These are phyloP conservation scores for Fusarium keratoplasticum DNA, from an alignment of 2,329 filamentous ascomycete species.

Conservation along the genomic window DNA sequence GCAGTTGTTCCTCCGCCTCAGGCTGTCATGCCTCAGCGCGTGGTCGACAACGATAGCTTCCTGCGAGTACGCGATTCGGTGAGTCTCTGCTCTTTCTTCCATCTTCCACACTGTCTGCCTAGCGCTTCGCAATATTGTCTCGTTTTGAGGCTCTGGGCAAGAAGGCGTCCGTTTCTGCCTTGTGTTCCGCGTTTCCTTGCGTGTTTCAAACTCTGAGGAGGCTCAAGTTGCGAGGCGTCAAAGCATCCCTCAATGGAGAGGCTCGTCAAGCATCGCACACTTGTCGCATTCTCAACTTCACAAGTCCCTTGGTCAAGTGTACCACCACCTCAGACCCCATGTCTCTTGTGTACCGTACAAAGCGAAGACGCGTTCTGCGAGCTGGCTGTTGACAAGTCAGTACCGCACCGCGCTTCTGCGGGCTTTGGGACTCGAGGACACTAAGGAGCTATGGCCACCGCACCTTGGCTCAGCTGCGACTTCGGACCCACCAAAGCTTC, in stretches of 20 bases:
- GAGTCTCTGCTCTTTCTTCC: slow-evolving; percentile 56
- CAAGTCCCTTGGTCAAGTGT: not conserved
- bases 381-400: slow-evolving; percentile 28
- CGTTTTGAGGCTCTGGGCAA: not conserved
- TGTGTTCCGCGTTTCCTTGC: not conserved
- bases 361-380: not conserved
- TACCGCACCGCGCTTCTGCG: slow-evolving; percentile 17
- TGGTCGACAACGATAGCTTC: slow-evolving; percentile 80
- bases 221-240: not conserved
- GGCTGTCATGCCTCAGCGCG: slow-evolving; percentile 45
- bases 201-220: not conserved
- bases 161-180: not conserved
- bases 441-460: slow-evolving; percentile 38
- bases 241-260: not conserved
- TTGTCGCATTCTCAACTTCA: not conserved
- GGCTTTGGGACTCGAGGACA: not conserved
- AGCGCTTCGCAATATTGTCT: not conserved
- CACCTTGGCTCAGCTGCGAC: slow-evolving; percentile 11
- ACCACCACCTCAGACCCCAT: not conserved
- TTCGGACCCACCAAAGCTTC: slow-evolving; percentile 27
- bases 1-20: slow-evolving; percentile 33
- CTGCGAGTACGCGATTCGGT: slow-evolving; percentile 85
- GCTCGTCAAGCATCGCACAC: not conserved
- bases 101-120: slow-evolving; percentile 1
- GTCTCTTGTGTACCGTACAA: not conserved